Evolutionary conservation across 2,329 filamentous ascomycete genomes (phyloP), one percentile per base, ranked within the genome.

Genomic region (Talaromyces marneffei): DNA sequence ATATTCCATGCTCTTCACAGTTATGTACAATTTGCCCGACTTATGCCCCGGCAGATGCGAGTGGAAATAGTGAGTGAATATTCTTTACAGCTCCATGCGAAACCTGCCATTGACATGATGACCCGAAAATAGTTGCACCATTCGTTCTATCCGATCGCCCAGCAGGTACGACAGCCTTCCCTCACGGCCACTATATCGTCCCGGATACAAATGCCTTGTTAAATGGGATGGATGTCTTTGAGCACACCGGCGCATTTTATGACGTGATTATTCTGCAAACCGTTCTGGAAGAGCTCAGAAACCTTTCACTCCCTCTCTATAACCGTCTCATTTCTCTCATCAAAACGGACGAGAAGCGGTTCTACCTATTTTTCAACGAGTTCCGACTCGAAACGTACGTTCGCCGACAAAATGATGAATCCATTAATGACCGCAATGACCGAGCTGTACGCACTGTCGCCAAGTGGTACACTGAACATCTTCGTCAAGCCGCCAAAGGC

Each of bases 331-430:
- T 97, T 66, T 87, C 89, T 23, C 81, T 99, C 65, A 96, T 92
- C 40, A 96, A 93, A 77, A 96, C 93, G 71, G 92, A 96, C 69
- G 92, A 96, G 66, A 99, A 99, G 81, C 87, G 93, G 59, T 97
- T 96, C 74, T 97, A 97, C 71, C 91, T 99, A 57, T 99, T 99
- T 75, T 97, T 97, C 84, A 99, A 99, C 74, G 94, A 99, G 70
- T 99, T 99, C 72, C 85, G 93, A 57, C 81, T 92, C 40, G 95
- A 99, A 75, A 99, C 94, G 0, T 90, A 96, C 71, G 85, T 97
- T 53, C 78, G 83, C 29, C 84, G 94, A 64, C 83, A 87, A 20
- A 75, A 82, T 5, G 88, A 90, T 39, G 94, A 99, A 79, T 89
- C 85, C 2, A 94, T 99, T 76, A 99, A 99, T 73, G 94, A 99